Percentiles rank a stretch among this genome's conserved stretches.
Evolutionary conservation across 2,329 filamentous ascomycete species (phyloP).

Genomic region (Fusarium albidum): DNA sequence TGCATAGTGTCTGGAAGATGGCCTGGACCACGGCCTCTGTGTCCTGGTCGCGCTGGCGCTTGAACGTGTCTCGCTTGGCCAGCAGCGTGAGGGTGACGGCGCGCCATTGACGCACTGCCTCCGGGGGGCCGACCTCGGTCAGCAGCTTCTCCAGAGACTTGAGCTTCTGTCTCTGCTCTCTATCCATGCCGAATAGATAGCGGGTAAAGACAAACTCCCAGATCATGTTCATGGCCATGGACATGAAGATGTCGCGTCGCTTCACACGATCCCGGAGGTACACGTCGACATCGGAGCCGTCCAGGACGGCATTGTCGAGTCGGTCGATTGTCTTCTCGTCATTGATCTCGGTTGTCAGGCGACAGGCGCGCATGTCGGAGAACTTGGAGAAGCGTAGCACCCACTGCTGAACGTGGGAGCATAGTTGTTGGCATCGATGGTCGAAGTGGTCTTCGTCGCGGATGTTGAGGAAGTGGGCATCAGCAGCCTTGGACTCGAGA

Average conservation of each 20-base stretch:
- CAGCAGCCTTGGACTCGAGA: conserved; percentile 64
- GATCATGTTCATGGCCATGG: conserved; percentile 98
- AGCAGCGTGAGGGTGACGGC: conserved; percentile 93
- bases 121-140: conserved; percentile 82
- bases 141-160: conserved; percentile 95
- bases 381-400: conserved; percentile 97
- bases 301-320: conserved; percentile 91
- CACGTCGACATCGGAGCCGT: conserved; percentile 90
- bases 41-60: conserved; percentile 83
- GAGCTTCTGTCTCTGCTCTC: conserved; percentile 96
- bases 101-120: conserved; percentile 97
- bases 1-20: conserved; percentile 81
- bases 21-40: conserved; percentile 94
- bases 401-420: conserved; percentile 97
- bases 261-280: conserved; percentile 89
- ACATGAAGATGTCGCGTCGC: conserved; percentile 96
- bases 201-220: conserved; percentile 99
- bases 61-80: conserved; percentile 80
- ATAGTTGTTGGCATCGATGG: conserved; percentile 90
- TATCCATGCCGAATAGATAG: conserved; percentile 98
- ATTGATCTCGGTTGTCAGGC: conserved; percentile 81
- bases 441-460: conserved; percentile 97
- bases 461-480: conserved; percentile 78
- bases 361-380: conserved; percentile 89
- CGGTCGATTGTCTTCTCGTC: conserved; percentile 94